Base-by-base conservation (phyloP, 345 rosid genomes). In the Populus deltoides region DNA sequence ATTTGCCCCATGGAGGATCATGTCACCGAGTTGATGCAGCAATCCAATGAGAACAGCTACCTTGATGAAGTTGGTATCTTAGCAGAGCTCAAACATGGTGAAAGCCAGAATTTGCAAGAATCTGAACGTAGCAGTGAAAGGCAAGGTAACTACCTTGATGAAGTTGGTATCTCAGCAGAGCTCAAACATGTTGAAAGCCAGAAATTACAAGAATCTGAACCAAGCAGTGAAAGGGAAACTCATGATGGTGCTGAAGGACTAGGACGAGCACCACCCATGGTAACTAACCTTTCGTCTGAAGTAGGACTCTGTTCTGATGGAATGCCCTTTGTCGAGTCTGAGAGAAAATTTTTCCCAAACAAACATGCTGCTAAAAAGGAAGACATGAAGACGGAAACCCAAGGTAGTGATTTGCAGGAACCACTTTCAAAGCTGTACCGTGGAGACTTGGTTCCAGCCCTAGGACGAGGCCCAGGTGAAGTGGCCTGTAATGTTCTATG, bases 391-490 rank as follows among this genome's bases (percentile, higher is more conserved):
- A 77, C 47, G 16, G 73, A 72, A 39, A 78, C 73, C 7, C 55
- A 35, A 82, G 83, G 61, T 49, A 36, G 73, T 70, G 73, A 73
- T 71, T 75, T 57, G 88, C 82, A 75, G 88, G 87, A 84, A 77
- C 85, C 87, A 68, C 55, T 83, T 80, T 86, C 86, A 74, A 82
- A 86, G 85, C 66, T 76, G 68, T 82, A 89, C 79, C 81, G 85
- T 47, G 75, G 63, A 76, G 73, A 57, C 22, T 68, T 51, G 1
- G 77, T 8, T 20, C 55, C 62, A 15, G 69, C 17, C 35, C 68
- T 71, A 49, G 83, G 66, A 45, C 79, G 61, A 39, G 59, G 17
- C 68, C 41, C 38, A 55, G 39, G 38, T 59, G 77, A 71, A 70
- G 39, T 66, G 49, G 68, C 53, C 35, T 83, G 79, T 68, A 77